Evolutionary conservation across 2,329 filamentous ascomycete genomes (phyloP), one percentile per base, ranked within the genome.

Genomic region (Calonectria crousiana): DNA sequence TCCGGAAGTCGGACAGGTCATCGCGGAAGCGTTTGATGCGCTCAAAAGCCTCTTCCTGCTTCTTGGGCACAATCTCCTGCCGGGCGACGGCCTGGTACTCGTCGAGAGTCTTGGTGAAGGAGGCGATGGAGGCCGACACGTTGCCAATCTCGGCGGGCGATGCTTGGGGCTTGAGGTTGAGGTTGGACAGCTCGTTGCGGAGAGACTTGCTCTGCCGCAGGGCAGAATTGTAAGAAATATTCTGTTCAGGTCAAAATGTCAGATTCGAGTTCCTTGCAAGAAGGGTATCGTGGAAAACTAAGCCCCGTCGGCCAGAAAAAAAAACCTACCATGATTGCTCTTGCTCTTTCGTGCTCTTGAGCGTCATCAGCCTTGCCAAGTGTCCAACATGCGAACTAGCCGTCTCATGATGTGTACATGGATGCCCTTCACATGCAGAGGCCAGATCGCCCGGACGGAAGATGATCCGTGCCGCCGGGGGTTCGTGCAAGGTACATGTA

Each of bases 11-110:
- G 66, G 92, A 86, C 3, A 98, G 90, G 82, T 98, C 96, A 53
- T 90, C 85, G 73, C 95, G 93, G 86, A 99, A 99, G 80, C 92
- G 95, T 84, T 94, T 94, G 73, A 98, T 90, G 56, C 97, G 92
- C 82, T 97, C 95, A 77, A 92, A 89, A 1, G 96, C 97, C 82
- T 98, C 98, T 74, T 97, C 93, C 79, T 98, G 95, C 86, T 98
- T 99, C 74, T 95, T 93, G 6, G 94, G 91, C 71, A 98, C 96
- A 38, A 98, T 92, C 85, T 99, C 97, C 81, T 96, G 94, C 78
- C 95, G 94, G 1, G 96, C 94, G 36, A 98, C 92, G 70, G 91
- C 90, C 81, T 94, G 92, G 88, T 99, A 99, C 83, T 98, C 96
- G 86, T 98, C 96, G 77, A 99, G 90, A 0, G 95, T 98, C 75